Evolutionary conservation across 2,329 filamentous ascomycete species (phyloP), one percentile per base, ranked within the genome.

Genomic region (Stachybotrys elegans): DNA sequence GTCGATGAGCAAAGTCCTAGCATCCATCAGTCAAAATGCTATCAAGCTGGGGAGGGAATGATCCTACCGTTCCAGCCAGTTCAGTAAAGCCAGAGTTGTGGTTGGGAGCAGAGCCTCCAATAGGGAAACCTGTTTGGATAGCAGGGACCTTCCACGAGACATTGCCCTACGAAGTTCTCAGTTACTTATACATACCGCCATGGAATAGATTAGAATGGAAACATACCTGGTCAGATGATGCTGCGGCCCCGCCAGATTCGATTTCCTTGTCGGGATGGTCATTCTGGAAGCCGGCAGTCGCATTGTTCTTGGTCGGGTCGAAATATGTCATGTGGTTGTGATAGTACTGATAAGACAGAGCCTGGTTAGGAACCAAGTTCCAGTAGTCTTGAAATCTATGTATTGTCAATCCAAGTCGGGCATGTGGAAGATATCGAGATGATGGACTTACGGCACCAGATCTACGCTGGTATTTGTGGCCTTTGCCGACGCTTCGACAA

Each of bases 371-470:
- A 7, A 21, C 16, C 19, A 21, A 21, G 19, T 39, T 21, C 36
- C 36, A 39, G 20, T 39, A 39, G 22, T 39, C 36, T 14, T 39
- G 36, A 16, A 39, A 39, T 29, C 25, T 29, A 29, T 9, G n/a
- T n/a, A n/a, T n/a, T n/a, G n/a, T n/a, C n/a, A n/a, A n/a, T n/a
- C n/a, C n/a, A n/a, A n/a, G n/a, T n/a, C n/a, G n/a, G n/a, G n/a
- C n/a, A n/a, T n/a, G n/a, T n/a, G n/a, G n/a, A n/a, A n/a, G n/a
- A n/a, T n/a, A n/a, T n/a, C n/a, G n/a, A n/a, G 14, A 8, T 29
- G 25, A 29, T 8, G 25, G 8, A 29, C 25, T 8, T 29, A 29
- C 5, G 36, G 19, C 7, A 14, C 36, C 6, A 39, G 13, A 22
- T 22, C 22, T 9, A 23, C 19, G 16, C 19, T 39, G 7, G 36